Conservation (phyloP, 768 basidiomycete genomes). For the Mycena venus region DNA sequence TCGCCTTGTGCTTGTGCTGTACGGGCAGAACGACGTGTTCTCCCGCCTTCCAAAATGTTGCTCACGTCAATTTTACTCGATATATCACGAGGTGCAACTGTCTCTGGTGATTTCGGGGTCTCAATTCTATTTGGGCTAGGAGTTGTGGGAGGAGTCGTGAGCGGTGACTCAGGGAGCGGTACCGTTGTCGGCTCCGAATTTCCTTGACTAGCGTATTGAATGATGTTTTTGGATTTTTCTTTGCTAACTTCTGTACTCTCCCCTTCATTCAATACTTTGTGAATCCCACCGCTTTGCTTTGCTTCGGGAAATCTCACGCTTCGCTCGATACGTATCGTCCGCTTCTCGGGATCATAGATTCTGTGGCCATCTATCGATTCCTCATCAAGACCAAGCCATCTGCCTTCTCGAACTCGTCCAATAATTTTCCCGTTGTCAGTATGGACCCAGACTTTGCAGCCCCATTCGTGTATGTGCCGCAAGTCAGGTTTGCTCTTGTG, state of each 20-base stretch:
- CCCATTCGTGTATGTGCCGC: constrained; percentile 35
- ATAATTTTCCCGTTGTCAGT: constrained; percentile 43
- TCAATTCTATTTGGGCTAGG: not conserved
- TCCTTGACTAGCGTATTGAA: constrained; percentile 2
- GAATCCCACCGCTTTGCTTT: not conserved
- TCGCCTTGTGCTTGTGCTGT: not conserved
- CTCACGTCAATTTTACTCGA: constrained; percentile 7
- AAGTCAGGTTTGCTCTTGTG: constrained; percentile 40
- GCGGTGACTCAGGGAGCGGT: constrained; percentile 15
- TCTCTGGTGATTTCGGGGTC: not conserved
- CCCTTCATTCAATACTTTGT: constrained; percentile 30
- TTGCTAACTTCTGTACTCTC: constrained; percentile 3
- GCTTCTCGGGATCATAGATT: constrained; percentile 45
- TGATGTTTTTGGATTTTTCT: not conserved
- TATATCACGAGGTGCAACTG: constrained; percentile 21
- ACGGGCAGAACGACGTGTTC: constrained; percentile 10
- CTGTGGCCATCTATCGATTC: constrained; percentile 44
- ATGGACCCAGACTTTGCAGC: constrained; percentile 38
- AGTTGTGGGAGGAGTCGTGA: constrained; percentile 21
- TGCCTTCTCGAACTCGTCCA: constrained; percentile 33
- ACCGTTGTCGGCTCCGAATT: not conserved
- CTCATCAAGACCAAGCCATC: constrained; percentile 38
- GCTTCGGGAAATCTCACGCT: constrained; percentile 41
- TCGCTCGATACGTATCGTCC: constrained; percentile 43
- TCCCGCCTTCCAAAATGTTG: constrained; percentile 19